Evolutionary conservation across 768 basidiomycete species (phyloP), one percentile per base, ranked within the genome.

Genomic region (Boletus fagicola): DNA sequence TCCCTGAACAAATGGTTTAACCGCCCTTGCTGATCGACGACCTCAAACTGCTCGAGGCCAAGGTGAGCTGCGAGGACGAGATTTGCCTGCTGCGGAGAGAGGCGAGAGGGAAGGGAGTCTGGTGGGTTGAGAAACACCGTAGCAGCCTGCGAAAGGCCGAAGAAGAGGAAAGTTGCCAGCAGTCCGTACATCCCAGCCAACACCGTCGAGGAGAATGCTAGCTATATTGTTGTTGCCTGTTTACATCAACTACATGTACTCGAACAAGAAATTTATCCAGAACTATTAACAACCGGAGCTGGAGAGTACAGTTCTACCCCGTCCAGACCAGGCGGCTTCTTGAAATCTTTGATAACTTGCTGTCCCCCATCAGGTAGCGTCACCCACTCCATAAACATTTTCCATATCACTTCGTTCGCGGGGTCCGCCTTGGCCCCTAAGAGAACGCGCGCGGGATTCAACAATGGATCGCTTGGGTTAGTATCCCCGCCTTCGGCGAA

Each of bases 1-100:
- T 81, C 77, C 38, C 62, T 66, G 51, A 65, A 60, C 1, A 72
- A 11, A 22, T 63, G 51, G 39, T 60, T 48, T 9, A 66, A 30
- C 31, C 66, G 56, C 48, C 63, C 61, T 30, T 68, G 59, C 51
- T 73, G 67, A 57, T 76, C 75, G 30, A 84, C 68, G 26, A 76
- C 72, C 65, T 88, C 86, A 61, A 85, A 85, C 20, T 72, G 72
- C 63, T 90, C 89, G 6, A 90, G 78, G n/a, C 85, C 84, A 12
- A 91, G 79, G 68, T 91, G 88, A 52, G 80, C 82, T 20, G 87
- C 81, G 33, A 92, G 75, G 7, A 77, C 82, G 36, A 82, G 77
- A 62, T 79, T 83, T 43, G 85, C 85, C 49, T 83, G 80, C 42
- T 79, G 76, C 28, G 78, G 75, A 20, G 81, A 78, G 26, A 85